Evolutionary conservation across 768 basidiomycete species (phyloP).

Genomic region (Russula abietina): DNA sequence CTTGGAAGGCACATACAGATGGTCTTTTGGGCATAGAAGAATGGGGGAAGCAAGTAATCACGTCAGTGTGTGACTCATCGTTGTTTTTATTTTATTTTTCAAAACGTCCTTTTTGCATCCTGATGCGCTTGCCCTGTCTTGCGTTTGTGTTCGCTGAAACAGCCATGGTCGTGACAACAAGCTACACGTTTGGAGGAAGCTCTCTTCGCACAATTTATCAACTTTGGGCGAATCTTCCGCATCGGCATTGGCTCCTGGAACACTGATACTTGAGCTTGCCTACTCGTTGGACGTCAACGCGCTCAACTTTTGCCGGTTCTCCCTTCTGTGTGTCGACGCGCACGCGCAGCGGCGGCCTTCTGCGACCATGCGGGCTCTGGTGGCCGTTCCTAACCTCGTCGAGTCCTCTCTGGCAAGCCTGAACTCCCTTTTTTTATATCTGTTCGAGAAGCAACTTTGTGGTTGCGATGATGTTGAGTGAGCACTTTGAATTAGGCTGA

Average conservation of each 20-base stretch:
- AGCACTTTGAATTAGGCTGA: constrained; percentile 54
- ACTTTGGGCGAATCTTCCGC: constrained; percentile 47
- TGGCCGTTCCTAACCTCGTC: constrained; percentile 83
- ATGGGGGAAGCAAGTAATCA: constrained; percentile 59
- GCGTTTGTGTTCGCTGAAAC: neutral
- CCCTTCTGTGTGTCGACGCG: constrained; percentile 41
- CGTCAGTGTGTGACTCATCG: constrained; percentile 47
- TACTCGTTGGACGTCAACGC: constrained; percentile 88
- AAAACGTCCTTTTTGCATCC: neutral
- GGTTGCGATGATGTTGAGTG: neutral
- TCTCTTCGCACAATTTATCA: constrained; percentile 40
- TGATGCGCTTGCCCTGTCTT: neutral
- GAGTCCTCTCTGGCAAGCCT: constrained; percentile 72
- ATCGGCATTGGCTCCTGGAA: constrained; percentile 46
- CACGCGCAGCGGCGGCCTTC: constrained; percentile 23
- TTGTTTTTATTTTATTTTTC: too few relatives aligned
- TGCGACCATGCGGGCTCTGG: constrained; percentile 36
- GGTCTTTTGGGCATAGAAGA: constrained; percentile 76
- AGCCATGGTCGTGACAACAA: constrained; percentile 88
- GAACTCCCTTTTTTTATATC: neutral
- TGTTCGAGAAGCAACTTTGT: neutral
- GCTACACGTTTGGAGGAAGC: constrained; percentile 69
- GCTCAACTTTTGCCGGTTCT: constrained; percentile 89
- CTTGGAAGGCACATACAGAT: constrained; percentile 77
- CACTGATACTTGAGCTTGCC: constrained; percentile 45